Conservation (phyloP, 164 flowering plant species). For the Chloranthus sessilifolius region DNA sequence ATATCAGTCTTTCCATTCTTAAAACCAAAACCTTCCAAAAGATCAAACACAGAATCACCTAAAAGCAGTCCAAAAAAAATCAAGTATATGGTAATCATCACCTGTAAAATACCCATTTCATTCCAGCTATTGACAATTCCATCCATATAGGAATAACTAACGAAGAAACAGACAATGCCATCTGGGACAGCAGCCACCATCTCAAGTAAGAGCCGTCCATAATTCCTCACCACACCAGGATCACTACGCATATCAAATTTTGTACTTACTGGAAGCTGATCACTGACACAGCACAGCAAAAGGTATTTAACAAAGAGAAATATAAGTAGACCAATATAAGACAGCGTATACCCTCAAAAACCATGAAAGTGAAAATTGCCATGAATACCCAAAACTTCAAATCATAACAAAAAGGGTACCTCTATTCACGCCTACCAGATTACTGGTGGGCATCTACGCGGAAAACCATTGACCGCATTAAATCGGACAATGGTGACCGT, state of each 20-base stretch:
- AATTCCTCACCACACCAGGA: slow-evolving; percentile 95
- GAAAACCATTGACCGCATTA: no score
- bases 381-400: no score
- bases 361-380: no score
- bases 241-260: slow-evolving; percentile 98
- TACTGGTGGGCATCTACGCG: no score
- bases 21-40: no score
- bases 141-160: slow-evolving; percentile 99
- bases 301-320: background rate
- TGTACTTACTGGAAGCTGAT: slow-evolving; percentile 99
- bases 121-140: slow-evolving; percentile 94
- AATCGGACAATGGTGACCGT: no score
- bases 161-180: slow-evolving; percentile 97
- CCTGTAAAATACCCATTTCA: slow-evolving; percentile 86
- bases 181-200: slow-evolving; percentile 98
- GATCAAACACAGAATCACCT: background rate
- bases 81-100: slow-evolving; percentile 13
- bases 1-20: no score
- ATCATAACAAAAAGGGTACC: no score
- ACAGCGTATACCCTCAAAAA: no score
- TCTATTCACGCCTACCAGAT: no score
- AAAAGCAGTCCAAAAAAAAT: background rate
- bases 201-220: slow-evolving; percentile 92
- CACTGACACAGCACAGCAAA: slow-evolving; percentile 45
- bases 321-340: slow-evolving; percentile 3